Evolutionary conservation across 306 rosid genomes (phyloP).

Genomic region (Benincasa hispida): DNA sequence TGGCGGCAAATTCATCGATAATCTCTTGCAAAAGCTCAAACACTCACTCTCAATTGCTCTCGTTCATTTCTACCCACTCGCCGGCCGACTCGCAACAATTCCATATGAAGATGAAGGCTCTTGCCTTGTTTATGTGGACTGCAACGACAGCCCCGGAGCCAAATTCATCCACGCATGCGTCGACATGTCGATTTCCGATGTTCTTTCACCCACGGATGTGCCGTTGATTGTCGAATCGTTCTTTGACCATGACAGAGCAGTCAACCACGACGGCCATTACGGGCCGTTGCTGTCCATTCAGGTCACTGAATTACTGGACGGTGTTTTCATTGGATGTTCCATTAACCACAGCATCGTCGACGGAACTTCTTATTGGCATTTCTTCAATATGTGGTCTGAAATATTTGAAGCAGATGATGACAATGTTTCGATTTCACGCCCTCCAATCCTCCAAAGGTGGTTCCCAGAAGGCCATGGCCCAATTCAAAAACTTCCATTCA

Average conservation of each 20-base stretch:
- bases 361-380: constrained; percentile 39
- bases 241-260: constrained; percentile 42
- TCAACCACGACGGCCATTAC: constrained; percentile 54
- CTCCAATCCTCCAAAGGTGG: constrained; percentile 31
- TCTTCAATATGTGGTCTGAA: constrained; percentile 50
- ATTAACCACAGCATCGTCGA: constrained; percentile 36
- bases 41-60: constrained; percentile 44
- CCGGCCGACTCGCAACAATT: constrained; percentile 36
- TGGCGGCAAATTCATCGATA: constrained; percentile 1
- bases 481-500: constrained; percentile 34
- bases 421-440: constrained; percentile 11
- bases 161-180: constrained; percentile 37
- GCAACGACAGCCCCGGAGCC: constrained; percentile 25
- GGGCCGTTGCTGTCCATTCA: constrained; percentile 37
- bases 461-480: constrained; percentile 36
- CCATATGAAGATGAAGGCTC: constrained; percentile 18
- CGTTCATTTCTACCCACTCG: constrained; percentile 48
- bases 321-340: constrained; percentile 58
- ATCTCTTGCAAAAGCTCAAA: constrained; percentile 27
- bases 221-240: constrained; percentile 39
- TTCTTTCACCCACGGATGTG: constrained; percentile 41
- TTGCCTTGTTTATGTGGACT: constrained; percentile 26
- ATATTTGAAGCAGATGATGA: constrained; percentile 25
- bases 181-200: constrained; percentile 22
- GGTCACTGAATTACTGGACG: constrained; percentile 45